Conservation (phyloP, 352 stramenopile genomes). For the Aphanomyces euteiches region DNA sequence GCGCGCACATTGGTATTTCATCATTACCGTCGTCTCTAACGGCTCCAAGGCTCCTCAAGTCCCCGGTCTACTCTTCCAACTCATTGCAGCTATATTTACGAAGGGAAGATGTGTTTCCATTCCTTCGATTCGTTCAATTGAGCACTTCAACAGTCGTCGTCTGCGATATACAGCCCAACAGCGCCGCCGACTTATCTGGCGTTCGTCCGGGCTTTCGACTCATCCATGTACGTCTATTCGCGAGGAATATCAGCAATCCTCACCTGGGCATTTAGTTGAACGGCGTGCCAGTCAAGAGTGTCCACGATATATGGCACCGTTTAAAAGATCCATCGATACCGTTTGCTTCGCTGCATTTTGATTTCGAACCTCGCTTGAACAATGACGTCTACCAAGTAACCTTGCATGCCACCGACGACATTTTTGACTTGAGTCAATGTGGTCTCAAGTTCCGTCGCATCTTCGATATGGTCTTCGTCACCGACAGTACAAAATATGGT, state of each 20-base stretch:
- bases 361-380: background rate
- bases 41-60: background rate
- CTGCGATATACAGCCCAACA: background rate
- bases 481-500: constrained; percentile 3
- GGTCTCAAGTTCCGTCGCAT: constrained; percentile 19
- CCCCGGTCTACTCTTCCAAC: background rate
- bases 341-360: background rate
- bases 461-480: constrained; percentile 27
- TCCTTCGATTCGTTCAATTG: background rate
- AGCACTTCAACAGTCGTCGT: background rate
- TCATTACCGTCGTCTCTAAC: background rate
- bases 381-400: constrained; percentile 28
- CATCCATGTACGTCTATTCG: background rate
- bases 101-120: background rate
- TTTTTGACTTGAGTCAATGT: constrained; percentile 3
- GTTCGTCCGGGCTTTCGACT: constrained; percentile 20
- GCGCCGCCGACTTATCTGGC: constrained; percentile 2
- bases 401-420: background rate
- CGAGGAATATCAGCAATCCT: too few species aligned
- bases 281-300: background rate
- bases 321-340: background rate
- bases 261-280: background rate
- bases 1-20: constrained; percentile 14
- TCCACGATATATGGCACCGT: constrained; percentile 11
- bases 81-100: constrained; percentile 4